Evolutionary conservation across 1,284 basidiomycete species (phyloP).

Genomic region (Tremellales sp.): DNA sequence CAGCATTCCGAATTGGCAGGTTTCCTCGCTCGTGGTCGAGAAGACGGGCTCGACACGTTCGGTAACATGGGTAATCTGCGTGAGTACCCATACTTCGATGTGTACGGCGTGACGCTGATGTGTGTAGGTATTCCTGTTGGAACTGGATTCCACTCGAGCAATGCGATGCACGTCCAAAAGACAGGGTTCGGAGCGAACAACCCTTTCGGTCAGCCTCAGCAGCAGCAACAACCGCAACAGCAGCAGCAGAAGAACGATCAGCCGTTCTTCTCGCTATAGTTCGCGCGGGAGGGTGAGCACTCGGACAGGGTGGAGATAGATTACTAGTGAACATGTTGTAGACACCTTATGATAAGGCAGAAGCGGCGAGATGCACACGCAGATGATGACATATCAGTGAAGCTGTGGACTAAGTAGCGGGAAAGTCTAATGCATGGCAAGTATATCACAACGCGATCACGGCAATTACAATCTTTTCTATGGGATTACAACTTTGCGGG

Average conservation of each 20-base stretch:
- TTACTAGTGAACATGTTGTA: no score
- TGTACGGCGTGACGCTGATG: no score
- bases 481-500: no score
- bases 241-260: conserved; percentile 55
- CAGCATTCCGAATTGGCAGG: conserved; percentile 72
- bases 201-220: conserved; percentile 64
- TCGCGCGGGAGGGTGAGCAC: no score
- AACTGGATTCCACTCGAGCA: conserved; percentile 53
- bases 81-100: conserved; percentile 47
- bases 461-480: no score
- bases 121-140: conserved; percentile 61
- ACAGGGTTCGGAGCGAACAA: conserved; percentile 59
- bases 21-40: conserved; percentile 69
- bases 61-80: conserved; percentile 78
- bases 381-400: no score
- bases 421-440: not conserved
- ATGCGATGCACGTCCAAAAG: conserved; percentile 57
- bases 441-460: not conserved
- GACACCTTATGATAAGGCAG: no score
- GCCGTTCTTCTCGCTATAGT: conserved; percentile 75
- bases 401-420: not conserved
- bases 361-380: no score
- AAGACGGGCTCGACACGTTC: conserved; percentile 89
- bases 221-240: conserved; percentile 52
- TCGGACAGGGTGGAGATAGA: no score